These are phyloP conservation scores for Aspergillus baeticus DNA, from an alignment of 495 filamentous ascomycete genomes.

Conservation along the genomic window DNA sequence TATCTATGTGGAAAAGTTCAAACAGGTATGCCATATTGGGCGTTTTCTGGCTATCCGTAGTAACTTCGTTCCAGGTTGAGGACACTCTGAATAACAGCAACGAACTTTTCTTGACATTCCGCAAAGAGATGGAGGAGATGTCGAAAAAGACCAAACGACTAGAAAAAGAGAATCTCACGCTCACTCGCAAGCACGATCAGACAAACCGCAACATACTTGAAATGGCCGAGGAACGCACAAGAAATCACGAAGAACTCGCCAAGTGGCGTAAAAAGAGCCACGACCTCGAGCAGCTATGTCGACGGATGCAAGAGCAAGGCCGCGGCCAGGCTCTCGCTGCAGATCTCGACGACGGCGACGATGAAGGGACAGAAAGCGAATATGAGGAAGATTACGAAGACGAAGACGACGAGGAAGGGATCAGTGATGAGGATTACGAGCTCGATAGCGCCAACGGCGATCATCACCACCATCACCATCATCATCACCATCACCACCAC, in stretches of 20 bases:
- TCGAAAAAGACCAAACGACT: constrained; percentile 98
- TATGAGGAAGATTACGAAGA: constrained; percentile 73
- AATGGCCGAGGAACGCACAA: constrained; percentile 94
- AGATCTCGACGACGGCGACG: constrained; percentile 66
- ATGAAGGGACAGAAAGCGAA: constrained; percentile 68
- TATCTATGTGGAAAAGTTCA: constrained; percentile 99
- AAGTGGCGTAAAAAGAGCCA: constrained; percentile 83
- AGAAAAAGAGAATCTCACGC: constrained; percentile 90
- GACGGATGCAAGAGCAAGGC: constrained; percentile 91
- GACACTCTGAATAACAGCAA: constrained; percentile 99
- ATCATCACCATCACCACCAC: constrained; percentile 12
- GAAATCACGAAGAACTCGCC: constrained; percentile 76
- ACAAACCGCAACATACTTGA: constrained; percentile 94
- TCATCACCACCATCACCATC: constrained; percentile 11
- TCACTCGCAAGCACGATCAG: constrained; percentile 89
- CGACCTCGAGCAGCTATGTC: constrained; percentile 88
- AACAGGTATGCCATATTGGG: constrained; percentile 68
- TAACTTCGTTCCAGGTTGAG: constrained; percentile 70
- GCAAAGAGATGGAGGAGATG: constrained; percentile 99
- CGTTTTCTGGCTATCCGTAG: constrained; percentile 16
- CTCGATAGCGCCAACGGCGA: constrained; percentile 54
- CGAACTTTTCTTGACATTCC: constrained; percentile 95
- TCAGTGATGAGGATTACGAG: constrained; percentile 66
- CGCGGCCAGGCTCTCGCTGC: constrained; percentile 61
- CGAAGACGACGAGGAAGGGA: constrained; percentile 70